Percentiles rank a stretch among this genome's conserved stretches.
phyloP scores from a whole-genome alignment of 2,329 filamentous ascomycete genomes.

The Cryoendolithus antarcticus region DNA sequence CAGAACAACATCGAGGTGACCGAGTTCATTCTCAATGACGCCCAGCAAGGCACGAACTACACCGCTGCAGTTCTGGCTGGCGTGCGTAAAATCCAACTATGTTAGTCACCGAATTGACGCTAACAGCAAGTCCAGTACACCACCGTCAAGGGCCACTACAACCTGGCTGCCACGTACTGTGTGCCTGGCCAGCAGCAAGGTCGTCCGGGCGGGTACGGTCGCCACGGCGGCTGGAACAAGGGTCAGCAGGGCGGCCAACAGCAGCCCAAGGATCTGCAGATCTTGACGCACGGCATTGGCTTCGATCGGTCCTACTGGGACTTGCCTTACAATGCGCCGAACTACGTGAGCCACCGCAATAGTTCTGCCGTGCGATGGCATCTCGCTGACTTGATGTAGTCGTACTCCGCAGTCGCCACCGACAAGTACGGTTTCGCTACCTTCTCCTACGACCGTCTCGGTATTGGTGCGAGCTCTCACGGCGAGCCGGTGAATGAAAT shows the following conservation, averaged over 20 bases:
- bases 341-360: conserved; percentile 31
- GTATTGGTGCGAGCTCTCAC: conserved; percentile 46
- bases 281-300: conserved; percentile 43
- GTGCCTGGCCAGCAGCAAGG: conserved; percentile 26
- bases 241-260: conserved; percentile 2
- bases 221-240: too few species aligned
- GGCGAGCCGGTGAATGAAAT: conserved; percentile 49
- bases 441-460: conserved; percentile 50
- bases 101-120: too few species aligned
- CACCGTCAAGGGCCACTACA: conserved; percentile 42
- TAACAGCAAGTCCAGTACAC: conserved; percentile 26
- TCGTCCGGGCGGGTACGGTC: too few species aligned
- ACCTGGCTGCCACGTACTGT: conserved; percentile 51
- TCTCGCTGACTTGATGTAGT: conserved; percentile 12
- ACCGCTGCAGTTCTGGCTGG: conserved; percentile 31
- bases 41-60: conserved; percentile 40
- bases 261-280: conserved; percentile 29
- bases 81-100: too few species aligned
- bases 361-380: too few species aligned
- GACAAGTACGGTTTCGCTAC: conserved; percentile 45
- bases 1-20: conserved; percentile 45
- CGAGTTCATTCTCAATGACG: conserved; percentile 41
- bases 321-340: conserved; percentile 42
- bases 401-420: conserved; percentile 46
- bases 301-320: conserved; percentile 54